Evolutionary conservation across 108 stramenopile species (phyloP).

Genomic region (Stephanodiscus triporus): DNA sequence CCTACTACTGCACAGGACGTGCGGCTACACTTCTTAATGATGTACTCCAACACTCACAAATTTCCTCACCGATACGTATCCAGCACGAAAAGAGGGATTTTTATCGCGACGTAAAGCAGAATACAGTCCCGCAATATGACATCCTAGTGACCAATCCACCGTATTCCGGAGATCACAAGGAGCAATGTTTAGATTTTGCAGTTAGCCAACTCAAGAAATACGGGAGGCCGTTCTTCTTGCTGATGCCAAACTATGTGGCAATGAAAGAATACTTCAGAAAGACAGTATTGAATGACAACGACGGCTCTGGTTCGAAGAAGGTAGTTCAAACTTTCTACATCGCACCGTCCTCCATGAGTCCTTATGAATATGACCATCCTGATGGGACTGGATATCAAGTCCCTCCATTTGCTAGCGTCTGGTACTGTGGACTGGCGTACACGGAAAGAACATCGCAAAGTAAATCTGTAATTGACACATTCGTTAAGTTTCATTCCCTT

Average conservation of each 20-base stretch:
- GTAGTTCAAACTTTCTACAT: conserved; percentile 62
- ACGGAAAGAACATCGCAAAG: neutral
- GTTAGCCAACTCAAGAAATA: conserved; percentile 31
- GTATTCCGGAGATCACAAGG: conserved; percentile 88
- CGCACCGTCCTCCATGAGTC: conserved; percentile 48
- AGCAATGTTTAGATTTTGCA: conserved; percentile 74
- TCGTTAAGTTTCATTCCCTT: conserved; percentile 23
- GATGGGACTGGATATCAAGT: conserved; percentile 82
- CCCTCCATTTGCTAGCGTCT: conserved; percentile 79
- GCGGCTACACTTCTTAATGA: conserved; percentile 27
- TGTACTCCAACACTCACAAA: conserved; percentile 18
- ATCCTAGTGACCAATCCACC: conserved; percentile 93
- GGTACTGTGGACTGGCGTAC: conserved; percentile 78
- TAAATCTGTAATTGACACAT: conserved; percentile 22
- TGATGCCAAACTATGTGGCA: conserved; percentile 91
- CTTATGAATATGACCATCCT: conserved; percentile 85
- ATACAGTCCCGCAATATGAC: conserved; percentile 65
- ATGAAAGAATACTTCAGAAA: conserved; percentile 68
- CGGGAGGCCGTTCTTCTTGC: conserved; percentile 70
- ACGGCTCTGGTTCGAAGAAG: conserved; percentile 15
- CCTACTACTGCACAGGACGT: conserved; percentile 82
- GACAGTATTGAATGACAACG: conserved; percentile 36
- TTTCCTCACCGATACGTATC: conserved; percentile 58
- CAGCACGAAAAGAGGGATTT: conserved; percentile 84
- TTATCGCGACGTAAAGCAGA: conserved; percentile 70